Evolutionary conservation across 148 eudicot species (phyloP), one percentile per base, ranked within the genome.

Genomic region (Camellia granthamiana): DNA sequence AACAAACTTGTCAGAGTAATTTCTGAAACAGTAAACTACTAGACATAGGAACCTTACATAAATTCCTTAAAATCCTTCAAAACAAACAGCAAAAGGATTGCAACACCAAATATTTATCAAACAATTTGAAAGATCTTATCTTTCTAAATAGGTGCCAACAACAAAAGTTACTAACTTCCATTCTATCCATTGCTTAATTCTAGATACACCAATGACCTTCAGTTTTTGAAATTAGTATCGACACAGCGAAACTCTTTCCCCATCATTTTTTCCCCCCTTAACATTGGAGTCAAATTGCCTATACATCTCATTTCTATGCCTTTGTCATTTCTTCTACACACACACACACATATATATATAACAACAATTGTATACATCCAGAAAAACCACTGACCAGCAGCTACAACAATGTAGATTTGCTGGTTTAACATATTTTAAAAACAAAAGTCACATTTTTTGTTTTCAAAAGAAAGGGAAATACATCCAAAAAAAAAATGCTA

Each of bases 201-300:
- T 38, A 65, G 13, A 44, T 76, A 69, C 54, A 62, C 56, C 79
- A 13, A 14, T 16, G 7, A 21, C 12, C 18, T 76, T 61, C 18
- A 6, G 38, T 51, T 30, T 63, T 49, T 30, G 38, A 77, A 13
- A 42, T n/a, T 43, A 61, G 15, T 43, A 60, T 42, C 10, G 55
- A n/a, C 68, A 76, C 19, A 14, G 44, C 44, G 23, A 58, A 75
- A 75, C 18, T 59, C 69, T 46, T 76, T 42, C 2, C 58, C 74
- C 18, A 6, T 4, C 43, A 18, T 59, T 58, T 7, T 43, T 38
- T 42, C 42, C 4, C 6, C 18, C 47, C 5, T 19, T 16, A 30
- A 55, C 7, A 42, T 18, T 44, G 58, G 5, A 76, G 42, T 43
- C 69, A 76, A 44, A 76, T 4, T 74, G 62, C 38, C 65, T 47